phyloP scores from a whole-genome alignment of 129 eudicot species.

The Saposhnikovia divaricata region DNA sequence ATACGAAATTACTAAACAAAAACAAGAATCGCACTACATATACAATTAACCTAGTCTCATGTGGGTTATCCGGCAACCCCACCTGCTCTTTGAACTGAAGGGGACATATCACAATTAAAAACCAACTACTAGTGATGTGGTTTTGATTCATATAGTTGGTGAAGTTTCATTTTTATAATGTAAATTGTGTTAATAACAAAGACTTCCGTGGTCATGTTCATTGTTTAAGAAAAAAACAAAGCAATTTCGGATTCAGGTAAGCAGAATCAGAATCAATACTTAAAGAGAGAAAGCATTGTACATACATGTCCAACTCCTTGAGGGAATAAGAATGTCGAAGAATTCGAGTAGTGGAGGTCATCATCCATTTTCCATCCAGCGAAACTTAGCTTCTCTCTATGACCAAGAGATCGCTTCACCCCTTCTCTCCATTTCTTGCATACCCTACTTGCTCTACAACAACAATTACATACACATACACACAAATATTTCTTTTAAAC shows the following conservation, averaged over 20 bases:
- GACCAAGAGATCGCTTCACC: slow-evolving; percentile 75
- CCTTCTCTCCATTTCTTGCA: slow-evolving; percentile 84
- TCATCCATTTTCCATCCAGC: slow-evolving; percentile 93
- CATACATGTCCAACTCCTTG: slow-evolving; percentile 87
- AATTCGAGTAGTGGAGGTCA: slow-evolving; percentile 69
- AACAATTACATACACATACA: neutral
- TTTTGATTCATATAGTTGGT: too few species aligned
- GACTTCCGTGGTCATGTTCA: neutral
- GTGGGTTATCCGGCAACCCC: too few species aligned
- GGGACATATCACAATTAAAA: too few species aligned
- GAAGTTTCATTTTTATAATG: too few species aligned
- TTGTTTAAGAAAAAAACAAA: neutral
- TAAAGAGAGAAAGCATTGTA: neutral
- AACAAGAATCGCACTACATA: too few species aligned
- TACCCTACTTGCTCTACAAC: slow-evolving; percentile 64
- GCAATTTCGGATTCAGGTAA: neutral
- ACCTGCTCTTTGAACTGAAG: too few species aligned
- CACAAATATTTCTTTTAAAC: neutral
- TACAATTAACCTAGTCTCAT: too few species aligned
- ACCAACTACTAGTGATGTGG: too few species aligned
- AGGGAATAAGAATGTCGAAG: slow-evolving; percentile 65
- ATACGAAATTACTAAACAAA: too few species aligned
- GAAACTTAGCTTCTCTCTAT: slow-evolving; percentile 64
- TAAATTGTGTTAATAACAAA: too few species aligned
- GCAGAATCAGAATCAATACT: neutral